Base-by-base conservation (phyloP, 2,329 filamentous ascomycete genomes). In the Aspergillus sergii region DNA sequence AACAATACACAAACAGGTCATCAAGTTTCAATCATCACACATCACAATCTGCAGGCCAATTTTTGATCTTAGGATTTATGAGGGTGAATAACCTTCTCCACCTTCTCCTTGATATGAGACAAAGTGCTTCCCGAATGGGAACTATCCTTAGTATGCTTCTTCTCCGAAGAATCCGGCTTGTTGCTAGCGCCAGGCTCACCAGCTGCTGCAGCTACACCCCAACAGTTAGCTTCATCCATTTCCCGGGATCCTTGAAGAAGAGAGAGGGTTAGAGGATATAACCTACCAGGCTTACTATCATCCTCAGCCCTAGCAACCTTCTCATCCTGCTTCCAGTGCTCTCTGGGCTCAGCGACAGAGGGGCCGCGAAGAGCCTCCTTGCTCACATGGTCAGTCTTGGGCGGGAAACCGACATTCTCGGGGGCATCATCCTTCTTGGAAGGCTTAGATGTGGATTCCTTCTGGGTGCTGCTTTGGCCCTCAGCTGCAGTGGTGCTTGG, bases 61-160 rank as follows among this genome's bases (percentile, higher is more conserved):
- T 9, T 21, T 36, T 21, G 11, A 28, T 21, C 16, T 43, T 43
- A 26, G 39, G 45, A 54, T 26, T 64, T 61, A 53, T 65, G 60
- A 21, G n/a, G 57, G 54, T 67, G 64, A n/a, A 68, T 43, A 19
- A 66, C 66, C 54, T 67, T 73, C 14, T 69, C 68, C 64, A 83
- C 72, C 70, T 74, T 73, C 68, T 73, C 72, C 68, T 75, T 79
- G 66, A 72, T 59, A 34, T 72, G 72, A 14, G 65, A 50, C 23
- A 75, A 58, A 14, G 57, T 62, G 2, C 48, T 26, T 16, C 28
- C 62, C 28, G 26, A 30, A 32, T 32, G 48, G n/a, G 48, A 51
- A 12, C 48, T 32, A 30, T 51, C 16, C 45, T 48, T 48, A 12
- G 16, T 4, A 51, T 56, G 41, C 65, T 63, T 50, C 23, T 55